These are phyloP conservation scores for Paramecium caudatum DNA, from an alignment of 73 alveolate genomes.

Conservation along the genomic window DNA sequence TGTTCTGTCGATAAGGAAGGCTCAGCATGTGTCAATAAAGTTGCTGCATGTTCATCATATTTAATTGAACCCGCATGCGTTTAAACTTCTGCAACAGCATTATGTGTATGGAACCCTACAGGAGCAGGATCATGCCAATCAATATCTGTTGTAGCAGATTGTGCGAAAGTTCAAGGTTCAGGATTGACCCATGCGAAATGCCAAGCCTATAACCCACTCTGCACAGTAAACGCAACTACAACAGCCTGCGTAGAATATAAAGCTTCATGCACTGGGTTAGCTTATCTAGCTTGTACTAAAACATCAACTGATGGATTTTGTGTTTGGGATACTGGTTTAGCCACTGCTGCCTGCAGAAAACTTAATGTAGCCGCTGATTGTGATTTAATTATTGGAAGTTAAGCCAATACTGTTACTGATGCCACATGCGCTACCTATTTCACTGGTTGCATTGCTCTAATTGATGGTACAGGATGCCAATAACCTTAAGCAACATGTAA, in stretches of 20 bases:
- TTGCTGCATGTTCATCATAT: neutral
- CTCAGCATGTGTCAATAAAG: neutral
- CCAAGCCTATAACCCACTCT: neutral
- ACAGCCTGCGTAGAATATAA: neutral
- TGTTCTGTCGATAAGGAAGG: constrained; percentile 28
- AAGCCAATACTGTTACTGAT: neutral
- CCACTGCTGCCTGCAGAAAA: too few relatives aligned
- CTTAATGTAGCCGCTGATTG: neutral
- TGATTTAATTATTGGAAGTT: too few relatives aligned
- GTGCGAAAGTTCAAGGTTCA: neutral
- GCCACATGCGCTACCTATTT: neutral
- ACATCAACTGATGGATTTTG: neutral
- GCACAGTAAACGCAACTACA: neutral
- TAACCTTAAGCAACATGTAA: too few relatives aligned
- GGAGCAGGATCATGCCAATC: too few relatives aligned
- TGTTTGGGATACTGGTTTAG: neutral
- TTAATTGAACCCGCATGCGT: too few relatives aligned
- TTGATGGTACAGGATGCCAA: neutral
- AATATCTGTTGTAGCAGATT: neutral
- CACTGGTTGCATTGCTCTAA: neutral
- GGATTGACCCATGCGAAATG: neutral
- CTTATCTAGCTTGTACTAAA: too few relatives aligned
- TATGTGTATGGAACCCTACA: too few relatives aligned
- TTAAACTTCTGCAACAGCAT: too few relatives aligned
- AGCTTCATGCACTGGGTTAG: too few relatives aligned